These are phyloP conservation scores for Apostasia ramifera DNA, from an alignment of 106 monocot genomes.

Conservation along the genomic window DNA sequence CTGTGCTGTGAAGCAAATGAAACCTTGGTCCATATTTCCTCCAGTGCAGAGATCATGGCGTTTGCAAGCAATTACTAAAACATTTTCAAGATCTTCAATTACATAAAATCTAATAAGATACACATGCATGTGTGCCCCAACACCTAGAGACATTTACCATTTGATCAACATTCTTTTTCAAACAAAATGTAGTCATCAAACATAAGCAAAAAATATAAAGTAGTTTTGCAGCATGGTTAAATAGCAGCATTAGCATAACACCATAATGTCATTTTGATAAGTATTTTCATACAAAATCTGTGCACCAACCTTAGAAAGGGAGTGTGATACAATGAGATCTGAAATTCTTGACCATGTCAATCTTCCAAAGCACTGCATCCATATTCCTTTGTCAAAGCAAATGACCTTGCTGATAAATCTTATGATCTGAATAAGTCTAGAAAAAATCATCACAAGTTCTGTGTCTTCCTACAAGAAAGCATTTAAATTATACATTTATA, in stretches of 20 bases:
- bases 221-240: too few relatives aligned
- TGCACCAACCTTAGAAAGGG: conserved; percentile 75
- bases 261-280: neutral
- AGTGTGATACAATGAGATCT: conserved; percentile 68
- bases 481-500: conserved; percentile 1
- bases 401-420: conserved; percentile 66
- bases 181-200: neutral
- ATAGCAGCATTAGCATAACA: neutral
- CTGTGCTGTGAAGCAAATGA: too few relatives aligned
- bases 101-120: too few relatives aligned
- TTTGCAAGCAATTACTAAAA: too few relatives aligned
- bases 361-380: conserved; percentile 69
- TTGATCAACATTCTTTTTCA: neutral
- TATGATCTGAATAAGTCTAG: conserved; percentile 56
- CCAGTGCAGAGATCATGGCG: too few relatives aligned
- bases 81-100: too few relatives aligned
- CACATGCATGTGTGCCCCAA: too few relatives aligned
- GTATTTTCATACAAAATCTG: conserved; percentile 5
- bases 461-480: conserved; percentile 38
- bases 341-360: conserved; percentile 84
- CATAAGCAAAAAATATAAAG: neutral
- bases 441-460: conserved; percentile 46
- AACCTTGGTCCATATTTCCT: too few relatives aligned
- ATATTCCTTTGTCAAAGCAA: conserved; percentile 51
- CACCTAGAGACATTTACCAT: neutral